These are phyloP conservation scores for Metschnikowia lochheadii DNA, from an alignment of 805 yeast species.

Conservation along the genomic window DNA sequence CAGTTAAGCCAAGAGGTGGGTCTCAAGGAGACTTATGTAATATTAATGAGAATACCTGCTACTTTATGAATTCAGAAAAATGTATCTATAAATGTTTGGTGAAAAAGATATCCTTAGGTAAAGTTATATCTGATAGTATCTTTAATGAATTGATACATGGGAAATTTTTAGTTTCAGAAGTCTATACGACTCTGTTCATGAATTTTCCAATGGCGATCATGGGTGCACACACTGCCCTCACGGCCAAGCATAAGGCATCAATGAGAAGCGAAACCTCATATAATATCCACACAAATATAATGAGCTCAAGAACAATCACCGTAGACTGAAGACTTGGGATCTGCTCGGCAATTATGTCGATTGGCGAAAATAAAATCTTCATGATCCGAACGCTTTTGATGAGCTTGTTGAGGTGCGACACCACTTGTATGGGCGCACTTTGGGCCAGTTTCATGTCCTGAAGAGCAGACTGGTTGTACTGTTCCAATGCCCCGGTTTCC, in stretches of 20 bases:
- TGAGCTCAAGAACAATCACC: conserved; percentile 37
- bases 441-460: background rate
- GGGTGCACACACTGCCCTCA: conserved; percentile 43
- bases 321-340: conserved; percentile 37
- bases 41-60: too few species aligned
- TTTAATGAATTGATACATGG: too few species aligned
- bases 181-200: conserved; percentile 38
- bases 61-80: background rate
- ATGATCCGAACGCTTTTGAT: conserved; percentile 34
- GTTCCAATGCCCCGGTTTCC: conserved; percentile 29
- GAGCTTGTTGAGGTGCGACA: conserved; percentile 26
- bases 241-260: conserved; percentile 43
- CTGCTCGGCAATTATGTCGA: conserved; percentile 33
- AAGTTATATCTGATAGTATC: too few species aligned
- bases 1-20: background rate
- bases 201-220: conserved; percentile 43
- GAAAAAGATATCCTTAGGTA: too few species aligned
- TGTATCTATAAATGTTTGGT: too few species aligned
- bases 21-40: background rate
- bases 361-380: conserved; percentile 37
- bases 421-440: conserved; percentile 8
- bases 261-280: conserved; percentile 39
- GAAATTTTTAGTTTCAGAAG: too few species aligned
- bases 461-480: conserved; percentile 6
- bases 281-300: conserved; percentile 38